Percentiles rank a stretch among this genome's conserved stretches.
phyloP scores from a whole-genome alignment of 805 yeast genomes.

The Schizosaccharomyces osmophilus region DNA sequence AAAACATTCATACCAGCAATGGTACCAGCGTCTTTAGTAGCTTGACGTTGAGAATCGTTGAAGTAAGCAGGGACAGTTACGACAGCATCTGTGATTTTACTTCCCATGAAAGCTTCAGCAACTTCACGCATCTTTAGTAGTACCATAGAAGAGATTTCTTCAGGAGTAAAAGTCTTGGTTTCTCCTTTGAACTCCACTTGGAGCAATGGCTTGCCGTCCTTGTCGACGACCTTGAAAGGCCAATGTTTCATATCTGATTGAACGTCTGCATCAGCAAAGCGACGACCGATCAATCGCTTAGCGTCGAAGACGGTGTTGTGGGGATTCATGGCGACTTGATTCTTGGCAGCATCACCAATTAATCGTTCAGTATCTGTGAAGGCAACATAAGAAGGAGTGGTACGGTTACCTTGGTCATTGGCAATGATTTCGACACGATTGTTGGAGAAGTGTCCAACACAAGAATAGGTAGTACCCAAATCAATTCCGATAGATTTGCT shows the following conservation, averaged over 20 bases:
- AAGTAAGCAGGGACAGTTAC: conserved; percentile 93
- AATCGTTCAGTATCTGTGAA: conserved; percentile 87
- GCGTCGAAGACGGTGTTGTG: conserved; percentile 83
- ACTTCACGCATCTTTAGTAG: conserved; percentile 78
- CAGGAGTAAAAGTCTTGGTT: conserved; percentile 72
- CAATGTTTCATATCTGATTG: conserved; percentile 61
- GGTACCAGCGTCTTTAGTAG: conserved; percentile 90
- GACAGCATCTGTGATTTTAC: conserved; percentile 69
- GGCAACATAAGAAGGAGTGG: conserved; percentile 90
- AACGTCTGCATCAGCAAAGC: conserved; percentile 57
- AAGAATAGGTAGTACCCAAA: conserved; percentile 92
- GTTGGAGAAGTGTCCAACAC: conserved; percentile 73
- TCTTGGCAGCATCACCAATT: conserved; percentile 94
- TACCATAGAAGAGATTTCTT: conserved; percentile 84
- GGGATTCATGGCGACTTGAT: conserved; percentile 95
- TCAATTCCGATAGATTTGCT: conserved; percentile 45
- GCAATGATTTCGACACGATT: conserved; percentile 88
- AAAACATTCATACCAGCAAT: conserved; percentile 88
- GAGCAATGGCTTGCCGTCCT: conserved; percentile 66
- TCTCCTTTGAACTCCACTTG: conserved; percentile 78
- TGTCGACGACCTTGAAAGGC: conserved; percentile 61
- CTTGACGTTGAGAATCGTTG: conserved; percentile 95
- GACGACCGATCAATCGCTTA: conserved; percentile 77
- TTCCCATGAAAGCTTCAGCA: conserved; percentile 77
- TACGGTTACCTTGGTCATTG: conserved; percentile 95